phyloP scores from a whole-genome alignment of 768 basidiomycete species.

The Mycena vitilis region DNA sequence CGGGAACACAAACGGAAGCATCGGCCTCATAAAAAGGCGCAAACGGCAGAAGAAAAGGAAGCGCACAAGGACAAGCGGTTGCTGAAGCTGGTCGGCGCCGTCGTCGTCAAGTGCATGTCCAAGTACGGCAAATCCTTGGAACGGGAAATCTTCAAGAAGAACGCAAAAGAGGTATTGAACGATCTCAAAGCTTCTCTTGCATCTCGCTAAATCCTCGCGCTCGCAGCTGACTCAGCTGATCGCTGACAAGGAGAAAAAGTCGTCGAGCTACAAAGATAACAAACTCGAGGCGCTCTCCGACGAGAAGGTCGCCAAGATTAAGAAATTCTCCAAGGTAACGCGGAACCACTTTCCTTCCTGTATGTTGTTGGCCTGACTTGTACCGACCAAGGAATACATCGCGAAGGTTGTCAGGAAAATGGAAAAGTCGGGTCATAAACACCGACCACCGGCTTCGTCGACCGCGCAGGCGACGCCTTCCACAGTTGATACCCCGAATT shows the following conservation, averaged over 20 bases:
- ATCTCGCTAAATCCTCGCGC: conserved; percentile 10
- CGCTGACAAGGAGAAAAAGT: conserved; percentile 96
- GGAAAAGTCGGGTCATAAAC: conserved; percentile 60
- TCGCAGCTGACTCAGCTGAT: conserved; percentile 85
- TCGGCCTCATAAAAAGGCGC: conserved; percentile 52
- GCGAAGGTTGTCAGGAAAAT: conserved; percentile 79
- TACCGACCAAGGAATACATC: conserved; percentile 83
- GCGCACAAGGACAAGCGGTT: conserved; percentile 84
- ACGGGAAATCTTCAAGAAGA: conserved; percentile 89
- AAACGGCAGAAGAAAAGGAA: conserved; percentile 69
- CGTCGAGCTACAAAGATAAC: conserved; percentile 78
- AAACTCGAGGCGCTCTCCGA: conserved; percentile 82
- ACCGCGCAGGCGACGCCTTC: conserved; percentile 50
- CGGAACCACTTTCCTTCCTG: not conserved
- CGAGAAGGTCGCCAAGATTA: conserved; percentile 91
- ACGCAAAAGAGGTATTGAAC: conserved; percentile 88
- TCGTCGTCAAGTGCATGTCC: conserved; percentile 94
- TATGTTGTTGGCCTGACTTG: not conserved
- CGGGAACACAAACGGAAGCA: conserved; percentile 48
- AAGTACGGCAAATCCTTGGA: conserved; percentile 84
- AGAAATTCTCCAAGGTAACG: conserved; percentile 67
- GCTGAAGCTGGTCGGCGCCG: conserved; percentile 83
- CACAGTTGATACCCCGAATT: conserved; percentile 56
- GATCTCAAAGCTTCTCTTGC: conserved; percentile 6
- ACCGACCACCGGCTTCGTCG: conserved; percentile 42